These are phyloP conservation scores for Fusarium anguioides DNA, from an alignment of 2,329 filamentous ascomycete genomes.

Conservation along the genomic window DNA sequence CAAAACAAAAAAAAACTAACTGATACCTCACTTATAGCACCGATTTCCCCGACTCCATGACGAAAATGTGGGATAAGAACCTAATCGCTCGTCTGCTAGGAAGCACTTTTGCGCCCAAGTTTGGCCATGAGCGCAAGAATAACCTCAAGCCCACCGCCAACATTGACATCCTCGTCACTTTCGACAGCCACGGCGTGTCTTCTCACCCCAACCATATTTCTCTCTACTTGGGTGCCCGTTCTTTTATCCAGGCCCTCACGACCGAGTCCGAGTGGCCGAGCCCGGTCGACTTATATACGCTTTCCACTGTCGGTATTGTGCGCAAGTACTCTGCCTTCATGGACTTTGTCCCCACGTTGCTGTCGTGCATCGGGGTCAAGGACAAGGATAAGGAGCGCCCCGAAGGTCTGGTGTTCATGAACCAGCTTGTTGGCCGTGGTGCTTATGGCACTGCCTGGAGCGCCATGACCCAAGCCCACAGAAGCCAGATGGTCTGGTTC, in stretches of 20 bases:
- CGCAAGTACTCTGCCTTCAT: slow-evolving; percentile 86
- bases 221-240: slow-evolving; percentile 81
- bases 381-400: slow-evolving; percentile 57
- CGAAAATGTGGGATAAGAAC: slow-evolving; percentile 75
- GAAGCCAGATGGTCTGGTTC: slow-evolving; percentile 99
- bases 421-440: slow-evolving; percentile 69
- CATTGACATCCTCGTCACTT: slow-evolving; percentile 89
- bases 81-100: slow-evolving; percentile 77
- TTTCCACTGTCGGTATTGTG: slow-evolving; percentile 75
- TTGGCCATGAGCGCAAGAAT: slow-evolving; percentile 53
- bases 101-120: slow-evolving; percentile 77
- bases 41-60: slow-evolving; percentile 92
- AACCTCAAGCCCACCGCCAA: slow-evolving; percentile 57
- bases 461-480: slow-evolving; percentile 91
- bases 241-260: slow-evolving; percentile 76
- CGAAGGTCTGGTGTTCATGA: slow-evolving; percentile 75
- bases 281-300: slow-evolving; percentile 86
- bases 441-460: slow-evolving; percentile 72
- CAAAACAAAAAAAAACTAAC: too few relatives aligned
- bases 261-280: slow-evolving; percentile 72
- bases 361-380: slow-evolving; percentile 51
- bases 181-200: slow-evolving; percentile 85
- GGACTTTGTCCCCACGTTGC: slow-evolving; percentile 78
- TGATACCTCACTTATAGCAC: slow-evolving; percentile 41
- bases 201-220: slow-evolving; percentile 94